Evolutionary conservation across 768 basidiomycete species (phyloP), one percentile per base, ranked within the genome.

Genomic region (Pleurotus platypus): DNA sequence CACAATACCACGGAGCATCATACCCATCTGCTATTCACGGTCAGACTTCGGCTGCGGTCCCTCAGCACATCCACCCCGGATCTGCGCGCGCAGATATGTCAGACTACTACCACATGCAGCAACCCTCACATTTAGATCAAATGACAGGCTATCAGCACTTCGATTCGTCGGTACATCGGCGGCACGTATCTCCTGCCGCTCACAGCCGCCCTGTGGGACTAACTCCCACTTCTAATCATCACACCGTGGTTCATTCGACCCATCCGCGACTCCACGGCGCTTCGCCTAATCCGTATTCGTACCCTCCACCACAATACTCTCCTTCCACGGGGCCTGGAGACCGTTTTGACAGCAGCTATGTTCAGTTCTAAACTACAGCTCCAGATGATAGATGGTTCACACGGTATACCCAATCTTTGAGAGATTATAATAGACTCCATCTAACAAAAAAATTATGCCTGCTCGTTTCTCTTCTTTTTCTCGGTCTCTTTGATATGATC

Each of bases 271-370:
- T 35, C 30, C 30, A 35, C 9, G 30, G 30, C 30, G 30, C 30
- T 35, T 35, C 30, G 30, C 30, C 30, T 35, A 35, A 35, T 35
- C 30, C 30, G 9, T 35, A 35, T 35, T 4, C 30, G 9, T 35
- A 35, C 39, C 24, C 22, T 6, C 38, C 51, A 24, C 20, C 51
- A 8, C 51, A 54, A 42, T 20, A 40, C 39, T 43, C 39, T 39
- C 51, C 51, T 54, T 54, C 18, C 20, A n/a, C 42, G 51, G 39
- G 38, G 9, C 42, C 13, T 42, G 51, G 51, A 26, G 24, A 54
- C 42, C 51, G 51, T 39, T 54, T 54, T 54, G 51, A 54, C 42
- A 54, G 38, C 39, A 42, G 12, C 39, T 54, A 54, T 42, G 30
- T 35, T 35, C 30, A 35, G 30, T 35, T 35, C 30, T 35, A 35